A percentile compares a stretch with the other conserved stretches of the same genome.
These are phyloP conservation scores for Tilletia caries DNA, from an alignment of 1,284 basidiomycete species.

Conservation along the genomic window DNA sequence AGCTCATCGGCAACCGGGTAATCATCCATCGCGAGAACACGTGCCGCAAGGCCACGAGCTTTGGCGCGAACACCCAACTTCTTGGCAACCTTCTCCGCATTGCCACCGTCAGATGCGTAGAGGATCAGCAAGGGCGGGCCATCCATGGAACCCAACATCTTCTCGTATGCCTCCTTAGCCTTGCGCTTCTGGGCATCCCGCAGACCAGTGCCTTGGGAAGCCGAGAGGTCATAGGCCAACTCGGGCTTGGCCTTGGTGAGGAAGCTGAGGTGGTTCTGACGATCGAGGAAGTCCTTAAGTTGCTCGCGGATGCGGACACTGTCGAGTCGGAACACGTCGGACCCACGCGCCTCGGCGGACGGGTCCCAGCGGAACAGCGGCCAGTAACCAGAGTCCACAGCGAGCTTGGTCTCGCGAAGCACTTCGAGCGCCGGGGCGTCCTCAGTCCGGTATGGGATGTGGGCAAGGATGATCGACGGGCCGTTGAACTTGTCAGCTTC, in stretches of 20 bases:
- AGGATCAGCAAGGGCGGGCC: conserved; percentile 84
- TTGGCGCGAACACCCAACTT: conserved; percentile 77
- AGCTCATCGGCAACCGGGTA: conserved; percentile 66
- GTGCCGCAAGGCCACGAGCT: conserved; percentile 74
- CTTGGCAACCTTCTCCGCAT: conserved; percentile 92
- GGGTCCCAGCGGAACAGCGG: conserved; percentile 98
- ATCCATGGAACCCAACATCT: conserved; percentile 78
- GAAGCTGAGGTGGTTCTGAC: conserved; percentile 92
- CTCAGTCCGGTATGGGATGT: conserved; percentile 78
- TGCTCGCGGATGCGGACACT: conserved; percentile 91
- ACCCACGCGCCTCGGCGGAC: conserved; percentile 66
- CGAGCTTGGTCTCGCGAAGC: conserved; percentile 93
- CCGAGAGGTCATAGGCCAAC: conserved; percentile 78
- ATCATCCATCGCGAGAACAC: conserved; percentile 64
- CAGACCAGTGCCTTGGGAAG: conserved; percentile 77
- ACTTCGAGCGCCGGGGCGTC: conserved; percentile 75
- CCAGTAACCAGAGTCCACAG: conserved; percentile 95
- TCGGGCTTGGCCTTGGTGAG: conserved; percentile 73
- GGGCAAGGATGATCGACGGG: conserved; percentile 87
- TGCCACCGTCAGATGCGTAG: conserved; percentile 89
- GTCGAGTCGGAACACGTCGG: conserved; percentile 83
- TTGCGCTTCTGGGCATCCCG: conserved; percentile 77
- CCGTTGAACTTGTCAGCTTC: conserved; percentile 89
- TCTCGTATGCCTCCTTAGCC: conserved; percentile 80
- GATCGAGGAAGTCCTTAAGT: conserved; percentile 88